These are phyloP conservation scores for Ophiostoma novo-ulmi DNA, from an alignment of 2,329 filamentous ascomycete species.

Conservation along the genomic window DNA sequence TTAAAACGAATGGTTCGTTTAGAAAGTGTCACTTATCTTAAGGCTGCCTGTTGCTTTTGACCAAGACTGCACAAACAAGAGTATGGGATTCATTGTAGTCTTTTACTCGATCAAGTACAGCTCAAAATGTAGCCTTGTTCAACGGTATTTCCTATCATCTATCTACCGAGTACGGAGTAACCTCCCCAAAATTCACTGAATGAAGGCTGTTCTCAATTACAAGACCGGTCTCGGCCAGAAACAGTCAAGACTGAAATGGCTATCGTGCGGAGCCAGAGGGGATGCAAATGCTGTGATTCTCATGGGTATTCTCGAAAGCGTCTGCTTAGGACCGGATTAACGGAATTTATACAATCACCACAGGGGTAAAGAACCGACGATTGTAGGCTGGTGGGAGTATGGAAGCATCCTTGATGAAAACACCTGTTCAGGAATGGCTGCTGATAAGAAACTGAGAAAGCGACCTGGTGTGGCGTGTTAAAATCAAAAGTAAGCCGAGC, in stretches of 20 bases:
- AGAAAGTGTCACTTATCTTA: neutral
- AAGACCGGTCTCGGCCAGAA: conserved; percentile 2
- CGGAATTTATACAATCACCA: neutral
- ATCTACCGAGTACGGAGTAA: neutral
- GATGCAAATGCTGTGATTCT: no score
- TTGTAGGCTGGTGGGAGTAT: neutral
- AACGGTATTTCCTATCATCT: neutral
- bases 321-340: neutral
- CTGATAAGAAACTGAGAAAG: neutral
- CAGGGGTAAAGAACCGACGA: neutral
- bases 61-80: neutral
- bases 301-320: neutral
- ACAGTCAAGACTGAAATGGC: neutral
- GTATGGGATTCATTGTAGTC: neutral
- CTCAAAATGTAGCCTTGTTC: neutral
- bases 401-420: neutral
- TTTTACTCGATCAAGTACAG: neutral
- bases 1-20: neutral
- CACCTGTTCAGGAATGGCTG: neutral
- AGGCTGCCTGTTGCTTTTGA: neutral
- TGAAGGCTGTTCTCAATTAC: neutral
- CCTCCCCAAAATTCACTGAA: neutral
- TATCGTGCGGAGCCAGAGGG: neutral
- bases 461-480: neutral
- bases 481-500: neutral